Percentiles rank a stretch among this genome's conserved stretches.
phyloP scores from a whole-genome alignment of 129 eudicot genomes.

The Ambrosia trifida region DNA sequence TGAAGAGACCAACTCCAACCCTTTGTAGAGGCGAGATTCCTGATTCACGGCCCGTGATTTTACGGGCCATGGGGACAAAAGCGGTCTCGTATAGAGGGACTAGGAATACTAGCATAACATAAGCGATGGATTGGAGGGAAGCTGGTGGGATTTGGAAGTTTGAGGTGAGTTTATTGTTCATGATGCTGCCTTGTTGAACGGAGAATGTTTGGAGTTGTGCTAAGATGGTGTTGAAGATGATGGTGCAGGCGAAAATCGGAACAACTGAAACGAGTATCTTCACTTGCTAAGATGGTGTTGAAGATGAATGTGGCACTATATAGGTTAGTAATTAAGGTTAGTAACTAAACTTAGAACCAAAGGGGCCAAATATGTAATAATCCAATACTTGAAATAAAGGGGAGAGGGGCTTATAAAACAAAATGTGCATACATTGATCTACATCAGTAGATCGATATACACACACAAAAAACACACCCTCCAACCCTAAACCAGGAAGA shows the following conservation, averaged over 20 bases:
- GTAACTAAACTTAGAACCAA: too few species aligned
- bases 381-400: too few species aligned
- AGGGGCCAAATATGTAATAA: too few species aligned
- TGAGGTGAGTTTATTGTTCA: conserved; percentile 53
- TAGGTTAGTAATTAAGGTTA: too few species aligned
- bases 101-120: conserved; percentile 58
- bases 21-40: conserved; percentile 78
- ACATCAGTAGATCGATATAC: too few species aligned
- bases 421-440: too few species aligned
- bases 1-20: conserved; percentile 73
- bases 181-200: conserved; percentile 68
- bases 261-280: conserved; percentile 67
- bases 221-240: conserved; percentile 74
- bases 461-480: too few species aligned
- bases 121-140: conserved; percentile 76
- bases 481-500: too few species aligned
- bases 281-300: too few species aligned
- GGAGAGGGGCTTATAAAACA: too few species aligned
- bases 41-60: conserved; percentile 56
- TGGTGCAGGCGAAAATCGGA: conserved; percentile 82
- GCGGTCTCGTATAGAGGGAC: conserved; percentile 73
- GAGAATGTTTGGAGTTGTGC: conserved; percentile 89
- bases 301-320: too few species aligned
- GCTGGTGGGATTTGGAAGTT: conserved; percentile 77
- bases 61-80: conserved; percentile 61